Evolutionary conservation across 2,329 filamentous ascomycete genomes (phyloP).

Genomic region (Alternaria panax): DNA sequence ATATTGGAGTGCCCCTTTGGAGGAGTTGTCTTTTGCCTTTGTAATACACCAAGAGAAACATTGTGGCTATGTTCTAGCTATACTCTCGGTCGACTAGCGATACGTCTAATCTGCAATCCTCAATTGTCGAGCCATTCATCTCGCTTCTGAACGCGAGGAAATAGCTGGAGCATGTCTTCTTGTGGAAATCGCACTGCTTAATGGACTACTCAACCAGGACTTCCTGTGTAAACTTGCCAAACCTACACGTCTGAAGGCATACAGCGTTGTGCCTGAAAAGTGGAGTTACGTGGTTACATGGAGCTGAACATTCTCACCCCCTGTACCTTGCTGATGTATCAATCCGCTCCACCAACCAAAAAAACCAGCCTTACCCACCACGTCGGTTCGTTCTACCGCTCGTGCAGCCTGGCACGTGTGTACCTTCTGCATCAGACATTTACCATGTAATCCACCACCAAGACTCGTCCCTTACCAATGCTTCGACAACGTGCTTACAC

Average conservation of each 20-base stretch:
- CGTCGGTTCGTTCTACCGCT: conserved; percentile 32
- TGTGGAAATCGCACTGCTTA: too few species aligned
- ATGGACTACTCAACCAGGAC: background rate
- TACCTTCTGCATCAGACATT: conserved; percentile 14
- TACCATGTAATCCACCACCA: background rate
- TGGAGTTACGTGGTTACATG: background rate
- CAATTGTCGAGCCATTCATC: too few species aligned
- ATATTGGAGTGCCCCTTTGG: too few species aligned
- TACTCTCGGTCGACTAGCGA: too few species aligned
- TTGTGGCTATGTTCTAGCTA: too few species aligned
- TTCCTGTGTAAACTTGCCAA: background rate
- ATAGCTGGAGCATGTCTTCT: too few species aligned
- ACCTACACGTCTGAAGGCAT: background rate
- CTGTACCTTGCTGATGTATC: conserved; percentile 4
- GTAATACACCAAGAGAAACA: too few species aligned
- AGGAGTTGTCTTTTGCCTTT: too few species aligned
- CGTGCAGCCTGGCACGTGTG: conserved; percentile 45
- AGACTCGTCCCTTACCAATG: background rate
- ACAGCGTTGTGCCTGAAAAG: background rate
- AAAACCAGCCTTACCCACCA: conserved; percentile 45
- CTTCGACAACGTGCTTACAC: background rate
- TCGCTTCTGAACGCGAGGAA: too few species aligned
- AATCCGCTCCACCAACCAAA: conserved; percentile 28
- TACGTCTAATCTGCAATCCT: too few species aligned
- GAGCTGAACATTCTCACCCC: background rate